phyloP scores from a whole-genome alignment of 805 yeast genomes.

The Kuraishia borneana region DNA sequence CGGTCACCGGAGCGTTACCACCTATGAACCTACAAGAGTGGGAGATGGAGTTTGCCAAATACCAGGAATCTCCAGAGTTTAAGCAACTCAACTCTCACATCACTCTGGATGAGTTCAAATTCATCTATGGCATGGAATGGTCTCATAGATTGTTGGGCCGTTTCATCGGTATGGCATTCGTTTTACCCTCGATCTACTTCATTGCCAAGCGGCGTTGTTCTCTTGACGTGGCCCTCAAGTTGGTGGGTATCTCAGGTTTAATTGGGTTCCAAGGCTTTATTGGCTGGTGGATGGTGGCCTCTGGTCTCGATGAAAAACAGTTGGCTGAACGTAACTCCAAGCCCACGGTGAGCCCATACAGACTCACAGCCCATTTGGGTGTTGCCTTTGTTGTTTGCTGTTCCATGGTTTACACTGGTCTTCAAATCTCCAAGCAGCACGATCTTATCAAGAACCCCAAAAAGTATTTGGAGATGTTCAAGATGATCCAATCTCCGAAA shows the following conservation, averaged over 20 bases:
- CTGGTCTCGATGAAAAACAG: conserved; percentile 79
- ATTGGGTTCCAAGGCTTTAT: conserved; percentile 91
- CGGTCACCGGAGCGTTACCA: conserved; percentile 91
- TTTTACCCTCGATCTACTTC: conserved; percentile 79
- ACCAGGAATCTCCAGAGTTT: conserved; percentile 84
- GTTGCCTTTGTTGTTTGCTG: conserved; percentile 83
- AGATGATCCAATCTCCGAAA: conserved; percentile 49
- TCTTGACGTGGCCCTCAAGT: conserved; percentile 50
- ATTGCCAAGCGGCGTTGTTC: conserved; percentile 57
- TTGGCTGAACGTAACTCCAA: conserved; percentile 73
- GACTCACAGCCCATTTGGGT: conserved; percentile 88
- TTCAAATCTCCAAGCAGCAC: conserved; percentile 69
- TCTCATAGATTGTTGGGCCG: conserved; percentile 89
- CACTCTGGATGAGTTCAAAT: conserved; percentile 85
- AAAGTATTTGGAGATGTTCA: conserved; percentile 39
- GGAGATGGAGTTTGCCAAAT: conserved; percentile 75
- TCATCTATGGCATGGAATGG: conserved; percentile 97
- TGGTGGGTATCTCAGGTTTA: conserved; percentile 62
- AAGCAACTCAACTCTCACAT: conserved; percentile 81
- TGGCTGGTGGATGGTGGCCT: conserved; percentile 99
- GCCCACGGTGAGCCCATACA: conserved; percentile 95
- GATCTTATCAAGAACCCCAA: conserved; percentile 58
- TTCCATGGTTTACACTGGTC: conserved; percentile 86
- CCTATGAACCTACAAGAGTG: conserved; percentile 76
- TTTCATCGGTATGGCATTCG: conserved; percentile 73